A percentile compares a stretch with the other conserved stretches of the same genome.
These are phyloP conservation scores for Phytophthora citrophthora DNA, from an alignment of 352 stramenopile genomes.

Conservation along the genomic window DNA sequence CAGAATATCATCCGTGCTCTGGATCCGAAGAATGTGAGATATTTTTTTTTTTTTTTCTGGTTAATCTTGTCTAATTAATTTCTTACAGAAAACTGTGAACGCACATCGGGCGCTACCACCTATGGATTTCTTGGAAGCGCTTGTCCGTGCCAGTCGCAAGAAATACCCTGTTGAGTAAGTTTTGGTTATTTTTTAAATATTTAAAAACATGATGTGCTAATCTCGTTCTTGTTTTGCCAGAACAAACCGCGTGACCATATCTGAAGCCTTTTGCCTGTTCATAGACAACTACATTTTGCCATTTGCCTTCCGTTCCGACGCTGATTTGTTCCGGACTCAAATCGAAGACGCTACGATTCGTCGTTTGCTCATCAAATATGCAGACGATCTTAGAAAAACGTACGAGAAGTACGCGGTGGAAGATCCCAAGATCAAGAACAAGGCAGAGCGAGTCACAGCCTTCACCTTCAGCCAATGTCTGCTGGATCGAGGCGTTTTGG, in stretches of 20 bases:
- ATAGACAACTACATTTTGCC: constrained; percentile 78
- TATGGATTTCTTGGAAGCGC: constrained; percentile 68
- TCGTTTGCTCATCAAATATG: constrained; percentile 64
- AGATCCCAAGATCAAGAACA: constrained; percentile 45
- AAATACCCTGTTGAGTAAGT: constrained; percentile 75
- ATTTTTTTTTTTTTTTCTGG: no score
- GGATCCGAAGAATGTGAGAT: constrained; percentile 54
- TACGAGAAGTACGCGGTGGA: constrained; percentile 65
- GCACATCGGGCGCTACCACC: constrained; percentile 55
- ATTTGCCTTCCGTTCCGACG: constrained; percentile 76
- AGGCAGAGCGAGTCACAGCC: constrained; percentile 53
- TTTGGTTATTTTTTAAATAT: no score
- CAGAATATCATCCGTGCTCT: constrained; percentile 48
- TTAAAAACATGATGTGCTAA: no score
- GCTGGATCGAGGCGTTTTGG: constrained; percentile 64
- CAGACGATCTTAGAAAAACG: constrained; percentile 61
- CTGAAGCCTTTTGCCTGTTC: constrained; percentile 78
- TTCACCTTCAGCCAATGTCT: constrained; percentile 72
- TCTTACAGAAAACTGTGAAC: constrained; percentile 42
- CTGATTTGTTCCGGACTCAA: constrained; percentile 76
- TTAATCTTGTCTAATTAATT: no score
- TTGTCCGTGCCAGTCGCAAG: constrained; percentile 62
- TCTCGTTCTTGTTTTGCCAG: constrained; percentile 17
- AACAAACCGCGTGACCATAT: constrained; percentile 68
- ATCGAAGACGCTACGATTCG: constrained; percentile 74